phyloP scores from a whole-genome alignment of 2,329 filamentous ascomycete species.

The Penicillium sp. region DNA sequence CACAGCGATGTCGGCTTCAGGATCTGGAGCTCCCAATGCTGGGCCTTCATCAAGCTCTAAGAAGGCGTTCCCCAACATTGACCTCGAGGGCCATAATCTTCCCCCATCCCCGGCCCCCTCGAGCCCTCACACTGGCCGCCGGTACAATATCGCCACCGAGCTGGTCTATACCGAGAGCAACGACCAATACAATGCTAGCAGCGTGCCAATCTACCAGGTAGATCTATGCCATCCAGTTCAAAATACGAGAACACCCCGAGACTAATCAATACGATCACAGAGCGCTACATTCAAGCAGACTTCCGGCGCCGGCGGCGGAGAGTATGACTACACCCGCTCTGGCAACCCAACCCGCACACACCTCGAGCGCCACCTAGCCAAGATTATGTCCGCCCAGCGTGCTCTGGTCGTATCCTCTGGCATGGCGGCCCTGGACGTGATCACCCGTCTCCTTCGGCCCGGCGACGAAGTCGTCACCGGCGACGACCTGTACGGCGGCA shows the following conservation, averaged over 20 bases:
- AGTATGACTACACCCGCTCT: constrained; percentile 98
- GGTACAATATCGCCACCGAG: constrained; percentile 93
- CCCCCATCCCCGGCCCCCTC: constrained; percentile 92
- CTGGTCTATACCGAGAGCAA: constrained; percentile 93
- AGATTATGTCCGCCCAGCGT: constrained; percentile 95
- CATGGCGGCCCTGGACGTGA: constrained; percentile 96
- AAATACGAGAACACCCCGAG: neutral
- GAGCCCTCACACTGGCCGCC: constrained; percentile 78
- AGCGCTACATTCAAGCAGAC: constrained; percentile 97
- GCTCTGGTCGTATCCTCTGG: constrained; percentile 92
- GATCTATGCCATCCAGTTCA: constrained; percentile 5
- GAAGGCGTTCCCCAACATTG: constrained; percentile 61
- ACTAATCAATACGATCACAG: constrained; percentile 34
- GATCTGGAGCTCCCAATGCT: constrained; percentile 26
- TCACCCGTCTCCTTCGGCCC: constrained; percentile 82
- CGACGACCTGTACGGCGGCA: constrained; percentile 94
- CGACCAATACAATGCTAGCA: constrained; percentile 96
- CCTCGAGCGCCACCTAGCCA: constrained; percentile 92
- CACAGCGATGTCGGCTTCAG: constrained; percentile 42
- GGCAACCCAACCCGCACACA: constrained; percentile 96
- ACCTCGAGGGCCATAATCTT: constrained; percentile 78
- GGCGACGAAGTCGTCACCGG: constrained; percentile 97
- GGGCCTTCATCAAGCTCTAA: constrained; percentile 33
- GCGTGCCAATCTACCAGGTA: constrained; percentile 92
- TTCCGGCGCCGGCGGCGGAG: constrained; percentile 72